phyloP scores from a whole-genome alignment of 129 eudicot genomes.

The Helianthus tuberosus region DNA sequence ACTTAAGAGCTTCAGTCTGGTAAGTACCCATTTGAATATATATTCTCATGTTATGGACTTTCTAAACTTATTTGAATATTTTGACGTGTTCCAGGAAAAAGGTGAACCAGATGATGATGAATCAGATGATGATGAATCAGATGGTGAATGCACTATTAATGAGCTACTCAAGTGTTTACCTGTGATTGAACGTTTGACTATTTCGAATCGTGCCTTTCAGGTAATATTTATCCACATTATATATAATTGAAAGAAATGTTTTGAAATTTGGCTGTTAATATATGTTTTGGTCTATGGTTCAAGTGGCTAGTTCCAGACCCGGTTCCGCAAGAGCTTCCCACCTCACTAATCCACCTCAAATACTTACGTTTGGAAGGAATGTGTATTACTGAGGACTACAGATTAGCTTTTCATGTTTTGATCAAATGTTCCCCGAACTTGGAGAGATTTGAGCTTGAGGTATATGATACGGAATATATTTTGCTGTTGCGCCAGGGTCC shows the following conservation, averaged over 20 bases:
- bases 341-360: conserved; percentile 18
- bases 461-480: background rate
- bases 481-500: conserved; percentile 6
- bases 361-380: background rate
- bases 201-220: background rate
- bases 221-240: conserved; percentile 2
- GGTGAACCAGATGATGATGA: background rate
- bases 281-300: background rate
- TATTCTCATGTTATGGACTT: background rate
- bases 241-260: background rate
- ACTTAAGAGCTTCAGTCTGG: conserved; percentile 6
- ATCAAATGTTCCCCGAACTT: conserved; percentile 15
- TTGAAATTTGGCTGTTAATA: conserved; percentile 5
- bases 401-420: background rate
- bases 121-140: too few relatives aligned
- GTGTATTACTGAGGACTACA: background rate
- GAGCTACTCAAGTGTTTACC: conserved; percentile 12
- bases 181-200: background rate
- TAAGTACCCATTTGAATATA: background rate
- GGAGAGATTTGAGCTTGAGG: conserved; percentile 11
- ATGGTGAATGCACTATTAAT: background rate
- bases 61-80: background rate
- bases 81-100: background rate
- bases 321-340: conserved; percentile 3
- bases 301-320: background rate